A percentile compares a stretch with the other conserved stretches of the same genome.
Evolutionary conservation across 2,329 filamentous ascomycete genomes (phyloP).

Genomic region (Diaporthe sp.): DNA sequence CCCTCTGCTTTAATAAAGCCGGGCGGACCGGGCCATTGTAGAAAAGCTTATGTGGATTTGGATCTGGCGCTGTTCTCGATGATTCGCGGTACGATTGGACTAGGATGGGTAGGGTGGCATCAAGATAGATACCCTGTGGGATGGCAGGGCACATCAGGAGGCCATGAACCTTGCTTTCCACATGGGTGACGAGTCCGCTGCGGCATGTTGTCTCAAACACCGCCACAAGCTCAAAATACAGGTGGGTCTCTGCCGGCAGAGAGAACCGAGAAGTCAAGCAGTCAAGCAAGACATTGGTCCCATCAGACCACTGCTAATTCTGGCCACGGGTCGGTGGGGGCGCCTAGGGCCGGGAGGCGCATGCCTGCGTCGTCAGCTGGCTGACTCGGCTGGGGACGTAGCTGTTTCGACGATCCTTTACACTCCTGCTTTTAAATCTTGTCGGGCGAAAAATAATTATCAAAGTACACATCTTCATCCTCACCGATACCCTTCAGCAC

Average conservation of each 20-base stretch:
- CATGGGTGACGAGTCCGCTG: conserved; percentile 9
- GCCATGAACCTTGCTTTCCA: not conserved
- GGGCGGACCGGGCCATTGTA: conserved; percentile 1
- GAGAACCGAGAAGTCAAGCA: not conserved
- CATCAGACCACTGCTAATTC: conserved; percentile 8
- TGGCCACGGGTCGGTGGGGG: conserved; percentile 15
- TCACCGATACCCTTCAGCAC: not conserved
- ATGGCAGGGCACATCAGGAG: not conserved
- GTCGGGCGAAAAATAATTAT: not conserved
- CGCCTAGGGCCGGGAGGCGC: not conserved
- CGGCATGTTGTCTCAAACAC: not conserved
- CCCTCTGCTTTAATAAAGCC: not conserved
- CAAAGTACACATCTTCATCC: not conserved
- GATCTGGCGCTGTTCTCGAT: not conserved
- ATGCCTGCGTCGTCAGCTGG: conserved; percentile 21
- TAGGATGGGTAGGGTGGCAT: not conserved
- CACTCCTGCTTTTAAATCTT: not conserved
- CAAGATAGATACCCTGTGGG: not conserved
- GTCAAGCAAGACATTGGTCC: not conserved
- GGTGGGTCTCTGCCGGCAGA: not conserved
- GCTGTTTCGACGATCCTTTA: conserved; percentile 7
- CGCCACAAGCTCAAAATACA: not conserved
- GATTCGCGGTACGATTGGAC: too few relatives aligned
- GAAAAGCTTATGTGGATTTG: not conserved
- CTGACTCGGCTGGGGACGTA: conserved; percentile 13